Evolutionary conservation across 352 stramenopile genomes (phyloP).

Genomic region (Plasmopara halstedii): DNA sequence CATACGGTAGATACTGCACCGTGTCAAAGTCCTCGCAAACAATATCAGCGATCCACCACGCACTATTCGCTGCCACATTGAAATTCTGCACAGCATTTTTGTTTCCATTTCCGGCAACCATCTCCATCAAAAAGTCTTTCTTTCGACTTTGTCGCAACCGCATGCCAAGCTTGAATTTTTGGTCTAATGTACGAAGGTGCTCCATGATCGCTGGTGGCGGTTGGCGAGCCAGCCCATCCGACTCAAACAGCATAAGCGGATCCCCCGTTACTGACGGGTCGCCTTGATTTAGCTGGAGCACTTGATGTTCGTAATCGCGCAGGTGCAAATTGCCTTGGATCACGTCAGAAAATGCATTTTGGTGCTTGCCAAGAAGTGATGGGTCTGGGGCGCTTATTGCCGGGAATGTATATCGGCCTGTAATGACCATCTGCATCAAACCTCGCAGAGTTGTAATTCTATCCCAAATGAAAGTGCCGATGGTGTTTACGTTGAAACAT

Average conservation of each 20-base stretch:
- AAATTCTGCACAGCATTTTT: constrained; percentile 11
- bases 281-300: constrained; percentile 40
- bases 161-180: constrained; percentile 69
- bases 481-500: constrained; percentile 71
- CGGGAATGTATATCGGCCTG: constrained; percentile 62
- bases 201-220: constrained; percentile 67
- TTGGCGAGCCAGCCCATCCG: constrained; percentile 53
- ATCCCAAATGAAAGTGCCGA: constrained; percentile 70
- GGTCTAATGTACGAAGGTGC: constrained; percentile 58
- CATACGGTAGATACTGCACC: constrained; percentile 68
- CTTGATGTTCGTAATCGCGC: constrained; percentile 62
- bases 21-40: constrained; percentile 81
- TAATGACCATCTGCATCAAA: constrained; percentile 85
- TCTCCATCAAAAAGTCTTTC: constrained; percentile 83
- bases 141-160: constrained; percentile 68
- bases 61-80: constrained; percentile 21
- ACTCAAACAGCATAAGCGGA: constrained; percentile 65
- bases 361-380: constrained; percentile 55
- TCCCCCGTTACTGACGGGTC: constrained; percentile 43
- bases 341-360: constrained; percentile 40
- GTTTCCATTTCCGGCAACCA: constrained; percentile 55
- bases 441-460: constrained; percentile 64
- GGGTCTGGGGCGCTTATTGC: constrained; percentile 47
- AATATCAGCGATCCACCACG: constrained; percentile 84
- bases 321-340: constrained; percentile 55